phyloP scores from a whole-genome alignment of 2,329 filamentous ascomycete genomes.

The Pleoardoris graminearum region DNA sequence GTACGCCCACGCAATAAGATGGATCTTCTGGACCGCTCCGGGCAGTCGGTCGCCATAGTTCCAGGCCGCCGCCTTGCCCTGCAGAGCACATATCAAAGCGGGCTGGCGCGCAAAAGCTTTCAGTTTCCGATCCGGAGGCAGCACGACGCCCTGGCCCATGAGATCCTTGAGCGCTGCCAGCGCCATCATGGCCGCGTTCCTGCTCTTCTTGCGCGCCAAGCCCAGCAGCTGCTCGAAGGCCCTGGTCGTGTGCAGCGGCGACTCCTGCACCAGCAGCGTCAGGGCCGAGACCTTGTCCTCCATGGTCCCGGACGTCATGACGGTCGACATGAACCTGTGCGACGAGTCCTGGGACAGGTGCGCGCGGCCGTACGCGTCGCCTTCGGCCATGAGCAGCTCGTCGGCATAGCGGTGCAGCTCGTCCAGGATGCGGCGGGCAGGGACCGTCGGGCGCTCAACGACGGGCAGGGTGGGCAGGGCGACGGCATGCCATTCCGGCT shows the following conservation, averaged over 20 bases:
- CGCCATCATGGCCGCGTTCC: constrained; percentile 90
- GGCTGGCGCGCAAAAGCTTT: constrained; percentile 80
- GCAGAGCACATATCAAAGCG: constrained; percentile 70
- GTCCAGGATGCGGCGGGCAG: constrained; percentile 58
- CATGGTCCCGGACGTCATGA: constrained; percentile 94
- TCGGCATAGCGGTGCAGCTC: constrained; percentile 71
- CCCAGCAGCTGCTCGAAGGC: constrained; percentile 82
- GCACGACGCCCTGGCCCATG: constrained; percentile 81
- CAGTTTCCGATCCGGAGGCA: constrained; percentile 81
- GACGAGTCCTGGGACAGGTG: constrained; percentile 79
- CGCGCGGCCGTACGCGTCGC: constrained; percentile 70
- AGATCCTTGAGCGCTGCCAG: constrained; percentile 92
- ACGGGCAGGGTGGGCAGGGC: constrained; percentile 58
- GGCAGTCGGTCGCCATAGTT: constrained; percentile 70
- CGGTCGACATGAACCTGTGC: constrained; percentile 94
- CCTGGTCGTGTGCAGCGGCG: constrained; percentile 88
- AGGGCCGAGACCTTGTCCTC: constrained; percentile 96
- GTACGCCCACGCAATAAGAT: constrained; percentile 86
- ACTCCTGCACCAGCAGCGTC: constrained; percentile 93
- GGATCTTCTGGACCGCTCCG: constrained; percentile 70
- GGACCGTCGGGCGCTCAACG: constrained; percentile 51
- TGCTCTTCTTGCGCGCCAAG: constrained; percentile 89
- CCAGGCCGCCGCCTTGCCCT: constrained; percentile 68
- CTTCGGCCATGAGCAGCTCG: constrained; percentile 76
- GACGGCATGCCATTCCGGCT: constrained; percentile 69